Evolutionary conservation across 75 land plant genomes (phyloP), one percentile per base, ranked within the genome.

Genomic region (Pinus tabuliformis): DNA sequence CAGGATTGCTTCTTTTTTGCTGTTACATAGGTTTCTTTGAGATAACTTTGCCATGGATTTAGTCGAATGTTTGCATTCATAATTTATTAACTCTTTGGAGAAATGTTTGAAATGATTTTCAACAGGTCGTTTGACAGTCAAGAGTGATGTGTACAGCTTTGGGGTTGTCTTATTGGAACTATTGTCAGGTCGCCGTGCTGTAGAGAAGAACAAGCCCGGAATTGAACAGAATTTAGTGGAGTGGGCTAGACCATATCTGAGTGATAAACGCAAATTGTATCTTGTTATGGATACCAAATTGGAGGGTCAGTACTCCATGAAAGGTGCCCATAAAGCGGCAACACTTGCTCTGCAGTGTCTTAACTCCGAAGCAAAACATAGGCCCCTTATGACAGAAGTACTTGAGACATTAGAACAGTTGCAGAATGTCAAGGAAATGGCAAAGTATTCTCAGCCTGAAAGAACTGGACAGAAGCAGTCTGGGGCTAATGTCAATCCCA

Each of bases 161-260:
- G 0, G 26, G 26, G 26, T 26, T 26, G 26, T 26, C 26, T 26
- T 26, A 26, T 26, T 26, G 26, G 26, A 26, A 26, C 26, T 26
- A 26, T 26, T 26, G 0, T 26, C 26, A 26, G 26, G 26, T 26
- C 0, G 26, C 0, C 75, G 81, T 2, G 87, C 86, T 14, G 57
- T 86, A 12, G 86, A 89, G 57, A 73, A 74, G 70, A 63, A 39
- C 26, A 81, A 74, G 62, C 57, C 79, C 22, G 74, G 75, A 45
- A 58, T 80, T 30, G 85, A 88, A 74, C 85, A 82, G 28, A 82
- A 80, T 66, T 78, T 88, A 65, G 85, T 85, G 57, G 88, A 88
- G 21, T 88, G 90, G 90, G 81, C 84, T 9, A 85, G 56, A 65
- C 85, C 81, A 12, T 83, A 72, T 75, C 57, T 88, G 70, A 60